Evolutionary conservation across 2,329 filamentous ascomycete species (phyloP), one percentile per base, ranked within the genome.

Genomic region (Paecilomyces niveus): DNA sequence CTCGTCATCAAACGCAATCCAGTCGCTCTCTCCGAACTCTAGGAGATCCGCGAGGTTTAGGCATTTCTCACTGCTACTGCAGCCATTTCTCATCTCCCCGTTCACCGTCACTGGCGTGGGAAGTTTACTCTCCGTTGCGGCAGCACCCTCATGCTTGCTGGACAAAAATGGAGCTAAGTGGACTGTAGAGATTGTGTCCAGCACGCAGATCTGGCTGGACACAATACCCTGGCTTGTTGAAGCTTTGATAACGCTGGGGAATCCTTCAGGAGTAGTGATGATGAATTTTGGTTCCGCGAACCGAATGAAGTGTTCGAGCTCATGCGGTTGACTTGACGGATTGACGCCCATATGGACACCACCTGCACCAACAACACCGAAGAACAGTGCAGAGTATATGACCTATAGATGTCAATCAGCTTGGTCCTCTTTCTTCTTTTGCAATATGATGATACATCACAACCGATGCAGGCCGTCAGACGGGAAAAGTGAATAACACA

Each of bases 321-420:
- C 80, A 26, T 74, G 63, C 7, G 70, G 67, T 33, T 77, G 80
- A 61, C 78, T 81, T 13, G 74, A 72, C 3, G 78, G 74, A 62
- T 83, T 83, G 15, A 78, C 75, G n/a, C 80, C 80, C 61, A 80
- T 79, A 65, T 79, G 81, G 49, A 79, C 70, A 55, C 77, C 79
- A 15, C 77, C 77, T 35, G 77, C 75, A 24, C 77, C 79, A 61
- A 81, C 75, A 57, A 74, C 69, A 35, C 65, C 62, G 59, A 70
- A 74, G 58, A 74, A 74, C 10, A 75, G 64, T 18, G 73, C 70
- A 53, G 72, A 72, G 62, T 74, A 75, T 59, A 74, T 60, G 59
- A 74, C 72, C 73, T 75, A 35, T 66, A 66, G n/a, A 21, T 6
- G 18, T 10, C 54, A 10, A 35, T 45, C 8, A 26, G 22, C 31